Evolutionary conservation across 2,329 filamentous ascomycete genomes (phyloP).

Genomic region (Zasmidium citrigriseum): DNA sequence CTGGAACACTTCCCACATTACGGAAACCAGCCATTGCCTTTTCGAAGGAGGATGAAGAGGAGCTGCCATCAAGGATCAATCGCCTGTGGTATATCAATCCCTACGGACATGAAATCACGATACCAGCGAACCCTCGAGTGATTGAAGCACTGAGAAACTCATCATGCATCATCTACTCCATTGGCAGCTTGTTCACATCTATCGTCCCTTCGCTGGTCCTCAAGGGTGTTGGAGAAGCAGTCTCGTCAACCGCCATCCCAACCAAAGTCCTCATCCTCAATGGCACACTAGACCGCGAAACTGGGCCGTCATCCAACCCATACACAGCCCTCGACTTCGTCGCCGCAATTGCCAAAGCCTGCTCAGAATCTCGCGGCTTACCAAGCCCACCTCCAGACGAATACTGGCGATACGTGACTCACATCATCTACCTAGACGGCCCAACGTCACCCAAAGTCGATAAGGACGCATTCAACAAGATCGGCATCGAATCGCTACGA

Average conservation of each 20-base stretch:
- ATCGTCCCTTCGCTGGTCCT: constrained; percentile 82
- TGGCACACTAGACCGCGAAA: constrained; percentile 81
- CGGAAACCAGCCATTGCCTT: constrained; percentile 81
- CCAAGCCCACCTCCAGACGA: constrained; percentile 39
- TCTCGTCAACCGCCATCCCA: constrained; percentile 52
- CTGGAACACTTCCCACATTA: constrained; percentile 77
- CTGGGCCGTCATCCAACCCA: constrained; percentile 65
- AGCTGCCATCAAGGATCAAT: constrained; percentile 74
- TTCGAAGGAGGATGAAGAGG: constrained; percentile 72
- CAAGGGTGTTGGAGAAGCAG: constrained; percentile 68
- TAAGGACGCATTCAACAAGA: constrained; percentile 58
- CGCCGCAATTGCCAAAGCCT: constrained; percentile 73
- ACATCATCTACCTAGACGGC: constrained; percentile 77
- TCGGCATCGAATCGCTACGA: constrained; percentile 76
- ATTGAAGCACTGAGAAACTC: constrained; percentile 66
- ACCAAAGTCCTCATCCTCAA: constrained; percentile 86
- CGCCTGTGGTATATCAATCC: constrained; percentile 97
- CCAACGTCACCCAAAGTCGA: constrained; percentile 71
- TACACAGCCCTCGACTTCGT: constrained; percentile 82
- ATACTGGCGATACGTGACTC: constrained; percentile 73
- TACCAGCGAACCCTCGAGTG: constrained; percentile 79
- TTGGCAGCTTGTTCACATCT: constrained; percentile 91
- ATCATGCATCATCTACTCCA: constrained; percentile 79
- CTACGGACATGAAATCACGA: constrained; percentile 93
- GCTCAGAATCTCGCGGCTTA: constrained; percentile 63